Evolutionary conservation across 1,284 basidiomycete genomes (phyloP), one percentile per base, ranked within the genome.

Genomic region (Apiotrichum sp.): DNA sequence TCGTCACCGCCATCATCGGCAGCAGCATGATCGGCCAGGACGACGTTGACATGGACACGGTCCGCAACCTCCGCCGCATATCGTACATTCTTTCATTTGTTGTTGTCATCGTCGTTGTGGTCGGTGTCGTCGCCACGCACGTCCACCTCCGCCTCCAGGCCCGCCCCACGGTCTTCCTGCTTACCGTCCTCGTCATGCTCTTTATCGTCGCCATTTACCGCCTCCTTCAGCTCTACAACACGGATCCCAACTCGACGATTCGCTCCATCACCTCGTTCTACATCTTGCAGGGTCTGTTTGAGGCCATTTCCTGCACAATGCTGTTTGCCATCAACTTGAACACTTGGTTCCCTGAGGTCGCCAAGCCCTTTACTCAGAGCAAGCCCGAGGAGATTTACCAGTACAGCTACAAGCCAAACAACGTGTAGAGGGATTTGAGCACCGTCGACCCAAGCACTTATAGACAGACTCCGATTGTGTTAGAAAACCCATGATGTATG

Each of bases 11-110:
- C 29, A 42, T 42, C 33, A 33, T 53, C 32, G 48, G 52, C 36
- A 3, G 42, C 13, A 41, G 7, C 42, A 22, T 31, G 29, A 49
- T 41, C 40, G 22, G 49, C 32, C 1, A 9, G 39, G 14, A 42
- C 39, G 33, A 10, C 34, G 8, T 14, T 16, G n/a, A 36, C 29
- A 16, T 29, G 48, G 38, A 34, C 35, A 55, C 50, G 6, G 58
- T 71, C 57, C 59, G 49, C 36, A 14, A 38, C 1, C 55, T 71
- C 8, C 61, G 69, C 44, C 51, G 55, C 42, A 62, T 61, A 9
- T 58, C 58, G 14, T 53, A 48, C 42, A 46, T 62, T 42, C 52
- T 69, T 10, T 61, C 66, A n/a, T 40, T 69, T 10, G 58, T 39
- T 16, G 55, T 64, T 43, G 58, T 65, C 39, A 51, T 58, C 16